A percentile compares a stretch with the other conserved stretches of the same genome.
Conservation (phyloP, 1,139 yeast genomes). For the Suhomyces chickasaworum region DNA sequence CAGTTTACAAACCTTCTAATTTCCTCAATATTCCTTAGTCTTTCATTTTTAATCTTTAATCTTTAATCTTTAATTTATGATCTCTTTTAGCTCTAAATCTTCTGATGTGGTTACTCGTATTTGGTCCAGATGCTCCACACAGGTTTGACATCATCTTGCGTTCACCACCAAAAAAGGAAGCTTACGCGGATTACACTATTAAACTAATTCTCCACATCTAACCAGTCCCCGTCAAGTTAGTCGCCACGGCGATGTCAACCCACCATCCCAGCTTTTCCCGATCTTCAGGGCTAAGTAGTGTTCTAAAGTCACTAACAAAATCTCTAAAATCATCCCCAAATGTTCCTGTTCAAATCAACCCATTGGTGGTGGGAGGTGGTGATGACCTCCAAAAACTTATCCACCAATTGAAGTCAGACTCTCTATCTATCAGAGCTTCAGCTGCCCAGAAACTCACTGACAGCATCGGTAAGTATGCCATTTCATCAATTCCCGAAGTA, state of each 20-base stretch:
- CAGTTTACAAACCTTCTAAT: too few relatives aligned
- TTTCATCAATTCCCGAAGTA: conserved; percentile 66
- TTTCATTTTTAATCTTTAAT: too few relatives aligned
- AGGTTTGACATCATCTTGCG: background rate
- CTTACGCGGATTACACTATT: background rate
- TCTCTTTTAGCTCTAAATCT: too few relatives aligned
- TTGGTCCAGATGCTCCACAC: background rate
- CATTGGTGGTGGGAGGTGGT: conserved; percentile 67
- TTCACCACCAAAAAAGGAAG: background rate
- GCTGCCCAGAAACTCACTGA: conserved; percentile 57
- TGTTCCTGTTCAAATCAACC: conserved; percentile 51
- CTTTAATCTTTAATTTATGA: too few relatives aligned
- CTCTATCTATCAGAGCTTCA: conserved; percentile 44
- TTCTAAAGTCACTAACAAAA: conserved; percentile 57
- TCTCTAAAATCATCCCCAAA: conserved; percentile 45
- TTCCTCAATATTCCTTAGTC: too few relatives aligned
- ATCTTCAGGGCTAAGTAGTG: conserved; percentile 45
- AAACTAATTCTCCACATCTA: background rate
- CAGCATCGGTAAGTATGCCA: conserved; percentile 53
- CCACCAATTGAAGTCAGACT: conserved; percentile 39
- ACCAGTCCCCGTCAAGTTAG: background rate
- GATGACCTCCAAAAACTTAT: conserved; percentile 51
- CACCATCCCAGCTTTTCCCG: conserved; percentile 40
- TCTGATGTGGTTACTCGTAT: too few relatives aligned
- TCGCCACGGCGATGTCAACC: conserved; percentile 28